Conservation (phyloP, 2,329 filamentous ascomycete species). For the Orbilia quercus region DNA sequence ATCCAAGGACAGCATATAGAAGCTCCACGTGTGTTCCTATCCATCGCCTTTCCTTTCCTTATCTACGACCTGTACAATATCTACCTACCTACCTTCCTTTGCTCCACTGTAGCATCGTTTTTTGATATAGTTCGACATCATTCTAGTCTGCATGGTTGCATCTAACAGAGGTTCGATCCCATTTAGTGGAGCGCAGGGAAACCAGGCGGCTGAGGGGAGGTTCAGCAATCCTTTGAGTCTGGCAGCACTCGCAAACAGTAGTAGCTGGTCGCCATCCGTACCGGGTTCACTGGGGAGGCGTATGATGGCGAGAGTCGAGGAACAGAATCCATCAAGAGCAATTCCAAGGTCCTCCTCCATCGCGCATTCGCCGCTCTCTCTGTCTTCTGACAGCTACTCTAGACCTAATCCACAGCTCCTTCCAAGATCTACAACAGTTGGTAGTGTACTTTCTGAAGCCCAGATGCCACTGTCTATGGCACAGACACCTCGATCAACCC, state of each 20-base stretch:
- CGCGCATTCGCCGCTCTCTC: constrained; percentile 38
- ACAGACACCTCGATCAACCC: constrained; percentile 50
- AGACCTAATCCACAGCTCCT: constrained; percentile 44
- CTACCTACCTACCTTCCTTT: constrained; percentile 18
- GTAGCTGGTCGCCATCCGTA: constrained; percentile 53
- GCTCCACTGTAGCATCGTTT: constrained; percentile 27
- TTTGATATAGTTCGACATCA: constrained; percentile 43
- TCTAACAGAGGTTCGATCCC: constrained; percentile 55
- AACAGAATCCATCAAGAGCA: constrained; percentile 53
- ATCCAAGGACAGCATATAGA: constrained; percentile 53
- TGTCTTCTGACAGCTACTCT: constrained; percentile 47
- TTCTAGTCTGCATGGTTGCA: constrained; percentile 55
- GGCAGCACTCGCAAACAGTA: constrained; percentile 46
- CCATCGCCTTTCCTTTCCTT: constrained; percentile 36
- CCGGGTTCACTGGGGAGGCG: constrained; percentile 43
- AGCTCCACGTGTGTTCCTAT: constrained; percentile 40
- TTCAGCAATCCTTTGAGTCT: constrained; percentile 55
- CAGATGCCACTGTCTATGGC: constrained; percentile 57
- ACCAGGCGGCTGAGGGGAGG: constrained; percentile 51
- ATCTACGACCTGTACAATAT: constrained; percentile 38
- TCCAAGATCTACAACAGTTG: constrained; percentile 48
- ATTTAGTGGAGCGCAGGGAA: constrained; percentile 55
- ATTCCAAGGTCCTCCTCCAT: constrained; percentile 51
- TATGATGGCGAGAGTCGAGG: constrained; percentile 56
- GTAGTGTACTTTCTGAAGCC: constrained; percentile 40